These are phyloP conservation scores for Taiwanofungus camphoratus DNA, from an alignment of 1,284 basidiomycete species.

Conservation along the genomic window DNA sequence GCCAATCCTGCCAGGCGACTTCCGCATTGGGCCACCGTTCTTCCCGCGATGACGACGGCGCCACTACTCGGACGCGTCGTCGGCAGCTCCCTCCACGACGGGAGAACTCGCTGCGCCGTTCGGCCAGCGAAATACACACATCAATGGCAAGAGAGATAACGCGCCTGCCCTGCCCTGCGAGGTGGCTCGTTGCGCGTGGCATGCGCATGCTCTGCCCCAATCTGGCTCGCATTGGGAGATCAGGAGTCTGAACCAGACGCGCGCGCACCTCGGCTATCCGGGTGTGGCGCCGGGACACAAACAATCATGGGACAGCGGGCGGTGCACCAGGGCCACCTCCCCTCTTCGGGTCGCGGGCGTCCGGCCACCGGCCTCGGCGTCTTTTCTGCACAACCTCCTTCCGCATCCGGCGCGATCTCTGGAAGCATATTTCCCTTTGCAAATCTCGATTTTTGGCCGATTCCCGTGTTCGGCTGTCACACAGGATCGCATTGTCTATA, in stretches of 20 bases:
- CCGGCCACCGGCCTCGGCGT: constrained; percentile 5
- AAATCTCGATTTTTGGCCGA: constrained; percentile 6
- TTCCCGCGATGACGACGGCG: constrained; percentile 6
- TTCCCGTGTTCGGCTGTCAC: constrained; percentile 2
- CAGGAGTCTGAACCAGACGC: too few species aligned
- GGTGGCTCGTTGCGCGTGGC: too few species aligned
- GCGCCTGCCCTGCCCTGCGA: too few species aligned
- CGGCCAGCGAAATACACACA: too few species aligned
- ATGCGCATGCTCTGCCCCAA: too few species aligned
- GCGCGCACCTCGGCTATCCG: too few species aligned
- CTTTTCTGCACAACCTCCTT: background rate
- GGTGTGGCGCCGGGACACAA: background rate
- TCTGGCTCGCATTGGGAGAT: too few species aligned
- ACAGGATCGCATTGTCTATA: constrained; percentile 5
- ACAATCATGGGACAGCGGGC: background rate
- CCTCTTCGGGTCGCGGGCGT: constrained; percentile 4
- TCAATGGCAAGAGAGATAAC: too few species aligned
- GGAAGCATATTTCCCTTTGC: constrained; percentile 4
- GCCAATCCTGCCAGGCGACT: constrained; percentile 7
- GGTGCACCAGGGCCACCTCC: background rate
- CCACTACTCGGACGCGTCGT: background rate
- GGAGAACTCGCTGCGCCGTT: too few species aligned
- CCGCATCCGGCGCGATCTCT: constrained; percentile 1
- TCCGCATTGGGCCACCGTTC: constrained; percentile 1
- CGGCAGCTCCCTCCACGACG: too few species aligned